Evolutionary conservation across 306 rosid species (phyloP).

Genomic region (Pyrus communis): DNA sequence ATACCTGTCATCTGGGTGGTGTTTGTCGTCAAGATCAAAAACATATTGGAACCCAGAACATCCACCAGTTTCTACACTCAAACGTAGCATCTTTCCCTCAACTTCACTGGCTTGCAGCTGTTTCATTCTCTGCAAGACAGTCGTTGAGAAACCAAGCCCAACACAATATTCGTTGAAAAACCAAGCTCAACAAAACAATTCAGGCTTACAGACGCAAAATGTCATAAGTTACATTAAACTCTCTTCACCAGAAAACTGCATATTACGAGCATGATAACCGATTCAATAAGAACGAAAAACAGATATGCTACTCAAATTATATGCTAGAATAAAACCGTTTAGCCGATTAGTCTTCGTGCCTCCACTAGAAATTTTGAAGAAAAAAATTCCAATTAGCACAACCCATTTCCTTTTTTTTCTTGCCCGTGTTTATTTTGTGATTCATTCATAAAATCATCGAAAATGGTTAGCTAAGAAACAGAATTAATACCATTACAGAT

Average conservation of each 20-base stretch:
- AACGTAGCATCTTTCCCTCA: slow-evolving; percentile 57
- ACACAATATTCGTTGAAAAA: neutral
- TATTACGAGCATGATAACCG: neutral
- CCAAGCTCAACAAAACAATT: no score
- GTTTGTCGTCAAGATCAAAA: slow-evolving; percentile 63
- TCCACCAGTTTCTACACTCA: slow-evolving; percentile 92
- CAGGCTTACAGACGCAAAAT: neutral
- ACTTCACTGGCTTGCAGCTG: slow-evolving; percentile 56
- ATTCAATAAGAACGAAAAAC: neutral
- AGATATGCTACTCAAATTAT: neutral
- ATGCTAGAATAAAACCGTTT: neutral
- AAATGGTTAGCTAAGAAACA: neutral
- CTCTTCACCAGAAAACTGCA: neutral
- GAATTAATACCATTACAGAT: neutral
- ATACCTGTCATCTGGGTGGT: slow-evolving; percentile 73
- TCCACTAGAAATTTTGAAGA: neutral
- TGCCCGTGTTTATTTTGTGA: neutral
- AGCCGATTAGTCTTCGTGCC: neutral
- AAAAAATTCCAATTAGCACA: neutral
- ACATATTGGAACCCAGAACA: slow-evolving; percentile 98
- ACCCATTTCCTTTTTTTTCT: neutral
- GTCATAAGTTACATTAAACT: neutral
- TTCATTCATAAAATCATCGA: neutral
- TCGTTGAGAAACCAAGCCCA: slow-evolving; percentile 11
- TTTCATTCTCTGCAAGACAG: slow-evolving; percentile 58